These are phyloP conservation scores for Nigrospora osmanthi DNA, from an alignment of 2,329 filamentous ascomycete genomes.

Conservation along the genomic window DNA sequence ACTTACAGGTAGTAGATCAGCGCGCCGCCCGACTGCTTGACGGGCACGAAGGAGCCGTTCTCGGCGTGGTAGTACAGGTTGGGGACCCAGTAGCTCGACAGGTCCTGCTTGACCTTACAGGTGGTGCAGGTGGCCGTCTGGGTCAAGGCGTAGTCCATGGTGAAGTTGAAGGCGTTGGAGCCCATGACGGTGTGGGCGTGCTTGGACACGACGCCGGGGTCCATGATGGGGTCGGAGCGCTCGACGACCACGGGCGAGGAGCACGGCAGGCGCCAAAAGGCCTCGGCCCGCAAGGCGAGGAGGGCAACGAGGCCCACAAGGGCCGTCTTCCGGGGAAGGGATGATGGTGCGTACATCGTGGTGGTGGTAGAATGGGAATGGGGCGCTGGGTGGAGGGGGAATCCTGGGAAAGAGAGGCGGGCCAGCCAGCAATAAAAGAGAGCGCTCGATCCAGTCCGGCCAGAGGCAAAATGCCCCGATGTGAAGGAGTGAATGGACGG, in stretches of 20 bases:
- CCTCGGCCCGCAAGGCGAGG: constrained; percentile 7
- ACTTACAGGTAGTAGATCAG: constrained; percentile 49
- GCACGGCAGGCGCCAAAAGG: constrained; percentile 16
- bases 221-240: constrained; percentile 52
- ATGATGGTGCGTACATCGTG: too few relatives aligned
- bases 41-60: constrained; percentile 48
- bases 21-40: constrained; percentile 30
- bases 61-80: constrained; percentile 40
- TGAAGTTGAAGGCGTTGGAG: constrained; percentile 51
- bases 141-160: constrained; percentile 44
- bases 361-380: too few relatives aligned
- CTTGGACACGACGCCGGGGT: constrained; percentile 40
- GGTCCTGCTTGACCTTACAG: constrained; percentile 53
- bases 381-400: too few relatives aligned
- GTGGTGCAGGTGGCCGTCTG: constrained; percentile 52
- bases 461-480: too few relatives aligned
- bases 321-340: too few relatives aligned
- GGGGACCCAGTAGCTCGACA: constrained; percentile 64
- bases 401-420: too few relatives aligned
- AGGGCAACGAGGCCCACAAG: constrained; percentile 1
- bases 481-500: too few relatives aligned
- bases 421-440: too few relatives aligned
- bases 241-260: constrained; percentile 21
- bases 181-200: constrained; percentile 58
- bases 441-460: too few relatives aligned